Percentiles rank a stretch among this genome's conserved stretches.
Evolutionary conservation across 768 basidiomycete genomes (phyloP).

Genomic region (Suillus paluster): DNA sequence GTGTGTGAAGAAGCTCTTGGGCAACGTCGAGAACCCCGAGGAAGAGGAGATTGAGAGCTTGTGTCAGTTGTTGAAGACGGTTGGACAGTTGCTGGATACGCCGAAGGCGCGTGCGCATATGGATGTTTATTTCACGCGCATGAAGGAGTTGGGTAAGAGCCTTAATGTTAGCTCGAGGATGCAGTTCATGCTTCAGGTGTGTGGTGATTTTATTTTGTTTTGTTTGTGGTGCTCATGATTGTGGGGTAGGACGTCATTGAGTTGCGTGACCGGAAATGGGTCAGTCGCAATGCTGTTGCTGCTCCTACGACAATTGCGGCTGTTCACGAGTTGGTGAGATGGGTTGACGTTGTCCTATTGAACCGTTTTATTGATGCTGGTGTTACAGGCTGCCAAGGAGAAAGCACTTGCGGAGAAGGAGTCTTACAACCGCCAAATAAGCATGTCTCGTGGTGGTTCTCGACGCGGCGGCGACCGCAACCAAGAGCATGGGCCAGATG

Average conservation of each 20-base stretch:
- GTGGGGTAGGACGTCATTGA: slow-evolving; percentile 82
- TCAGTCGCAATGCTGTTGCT: slow-evolving; percentile 67
- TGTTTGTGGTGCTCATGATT: slow-evolving; percentile 3
- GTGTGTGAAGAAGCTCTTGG: slow-evolving; percentile 94
- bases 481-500: slow-evolving; percentile 73
- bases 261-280: slow-evolving; percentile 83
- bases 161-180: slow-evolving; percentile 82
- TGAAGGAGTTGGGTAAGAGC: slow-evolving; percentile 82
- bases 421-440: slow-evolving; percentile 60
- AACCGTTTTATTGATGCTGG: slow-evolving; percentile 10
- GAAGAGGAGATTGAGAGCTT: slow-evolving; percentile 98
- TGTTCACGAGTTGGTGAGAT: slow-evolving; percentile 68
- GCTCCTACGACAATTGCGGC: slow-evolving; percentile 90
- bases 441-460: slow-evolving; percentile 78
- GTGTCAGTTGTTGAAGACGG: slow-evolving; percentile 90
- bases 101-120: slow-evolving; percentile 82
- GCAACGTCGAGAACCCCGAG: slow-evolving; percentile 93
- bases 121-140: slow-evolving; percentile 91
- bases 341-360: neutral
- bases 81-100: slow-evolving; percentile 83
- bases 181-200: slow-evolving; percentile 93
- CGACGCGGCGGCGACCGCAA: slow-evolving; percentile 63
- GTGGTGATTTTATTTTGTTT: slow-evolving; percentile 25
- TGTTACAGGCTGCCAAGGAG: slow-evolving; percentile 76
- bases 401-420: slow-evolving; percentile 69